Conservation (phyloP, 2,329 filamentous ascomycete genomes). For the Alternaria viburni region DNA sequence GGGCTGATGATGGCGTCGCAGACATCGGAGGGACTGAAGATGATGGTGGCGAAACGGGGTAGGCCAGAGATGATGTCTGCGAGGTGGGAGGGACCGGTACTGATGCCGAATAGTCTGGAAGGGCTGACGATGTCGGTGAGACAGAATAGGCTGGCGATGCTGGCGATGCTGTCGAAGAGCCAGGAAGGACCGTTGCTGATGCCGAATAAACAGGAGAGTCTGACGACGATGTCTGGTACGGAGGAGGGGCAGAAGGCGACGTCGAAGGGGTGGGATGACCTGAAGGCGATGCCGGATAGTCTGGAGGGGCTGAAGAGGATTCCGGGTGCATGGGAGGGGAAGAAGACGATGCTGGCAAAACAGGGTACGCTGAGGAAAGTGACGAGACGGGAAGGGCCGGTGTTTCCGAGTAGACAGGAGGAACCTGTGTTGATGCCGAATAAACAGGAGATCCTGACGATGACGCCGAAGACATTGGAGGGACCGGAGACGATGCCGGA, state of each 20-base stretch:
- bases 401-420: neutral
- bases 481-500: neutral
- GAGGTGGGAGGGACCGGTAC: neutral
- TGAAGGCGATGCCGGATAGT: neutral
- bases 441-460: neutral
- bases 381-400: neutral
- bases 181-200: neutral
- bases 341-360: neutral
- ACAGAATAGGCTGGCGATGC: neutral
- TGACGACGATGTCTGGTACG: neutral
- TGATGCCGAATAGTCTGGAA: neutral
- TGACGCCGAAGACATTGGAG: neutral
- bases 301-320: neutral
- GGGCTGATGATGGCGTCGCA: neutral
- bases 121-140: neutral
- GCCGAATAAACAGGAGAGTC: neutral
- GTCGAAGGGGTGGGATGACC: neutral
- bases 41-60: neutral
- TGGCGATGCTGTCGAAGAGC: neutral
- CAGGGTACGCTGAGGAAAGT: neutral
- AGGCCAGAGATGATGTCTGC: neutral
- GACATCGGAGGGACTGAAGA: neutral
- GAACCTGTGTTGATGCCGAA: neutral
- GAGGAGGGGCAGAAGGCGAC: neutral
- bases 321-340: neutral